Percentiles rank a stretch among this genome's conserved stretches.
Conservation (phyloP, 768 basidiomycete species). For the Austroboletus eburneus region DNA sequence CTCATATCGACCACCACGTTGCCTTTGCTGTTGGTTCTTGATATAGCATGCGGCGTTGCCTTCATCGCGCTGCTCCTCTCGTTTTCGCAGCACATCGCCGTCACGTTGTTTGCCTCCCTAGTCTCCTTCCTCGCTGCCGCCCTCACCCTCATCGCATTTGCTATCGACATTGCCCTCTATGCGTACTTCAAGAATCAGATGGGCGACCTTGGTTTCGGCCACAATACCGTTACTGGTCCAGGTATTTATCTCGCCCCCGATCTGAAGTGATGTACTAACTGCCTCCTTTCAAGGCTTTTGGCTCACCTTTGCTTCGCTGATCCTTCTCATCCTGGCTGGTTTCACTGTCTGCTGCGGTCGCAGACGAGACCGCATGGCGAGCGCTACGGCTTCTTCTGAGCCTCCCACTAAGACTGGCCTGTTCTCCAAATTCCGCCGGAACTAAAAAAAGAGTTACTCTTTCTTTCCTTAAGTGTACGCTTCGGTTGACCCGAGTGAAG, state of each 20-base stretch:
- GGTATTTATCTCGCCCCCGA: slow-evolving; percentile 39
- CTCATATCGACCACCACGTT: slow-evolving; percentile 6
- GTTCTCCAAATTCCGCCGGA: slow-evolving; percentile 38
- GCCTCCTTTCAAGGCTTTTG: slow-evolving; percentile 55
- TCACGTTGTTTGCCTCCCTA: slow-evolving; percentile 42
- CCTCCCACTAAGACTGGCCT: slow-evolving; percentile 23
- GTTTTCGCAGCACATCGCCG: slow-evolving; percentile 51
- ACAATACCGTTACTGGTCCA: slow-evolving; percentile 54
- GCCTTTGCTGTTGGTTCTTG: neutral
- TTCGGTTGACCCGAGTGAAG: neutral
- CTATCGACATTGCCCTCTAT: slow-evolving; percentile 72
- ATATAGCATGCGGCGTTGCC: slow-evolving; percentile 46
- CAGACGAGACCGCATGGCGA: slow-evolving; percentile 48
- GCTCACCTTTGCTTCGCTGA: slow-evolving; percentile 64
- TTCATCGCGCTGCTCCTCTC: slow-evolving; percentile 62
- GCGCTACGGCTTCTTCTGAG: slow-evolving; percentile 24
- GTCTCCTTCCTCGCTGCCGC: slow-evolving; percentile 64
- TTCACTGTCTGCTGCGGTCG: slow-evolving; percentile 70
- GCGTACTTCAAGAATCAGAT: slow-evolving; percentile 58
- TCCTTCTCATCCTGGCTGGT: slow-evolving; percentile 61
- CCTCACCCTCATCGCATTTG: slow-evolving; percentile 68
- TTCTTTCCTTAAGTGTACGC: neutral
- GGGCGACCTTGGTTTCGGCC: slow-evolving; percentile 38
- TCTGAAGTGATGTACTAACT: neutral
- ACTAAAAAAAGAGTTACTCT: slow-evolving; percentile 20